Evolutionary conservation across 768 basidiomycete genomes (phyloP), one percentile per base, ranked within the genome.

Genomic region (Lanmaoa pseudosensibilis): DNA sequence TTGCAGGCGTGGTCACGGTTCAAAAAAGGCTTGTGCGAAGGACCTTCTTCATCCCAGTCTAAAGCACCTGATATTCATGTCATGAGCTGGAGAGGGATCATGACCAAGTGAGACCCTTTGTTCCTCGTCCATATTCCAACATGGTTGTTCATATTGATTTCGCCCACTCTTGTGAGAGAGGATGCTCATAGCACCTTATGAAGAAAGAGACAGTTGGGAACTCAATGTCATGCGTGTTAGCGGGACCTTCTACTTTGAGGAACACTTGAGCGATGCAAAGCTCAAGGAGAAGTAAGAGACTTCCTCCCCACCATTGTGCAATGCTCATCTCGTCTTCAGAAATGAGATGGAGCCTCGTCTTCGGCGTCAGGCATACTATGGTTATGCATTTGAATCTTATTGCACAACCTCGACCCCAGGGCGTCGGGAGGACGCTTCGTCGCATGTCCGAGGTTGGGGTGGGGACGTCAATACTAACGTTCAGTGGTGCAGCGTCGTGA

Each of bases 401-500:
- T 92, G 90, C 70, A 94, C 93, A 15, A 71, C 73, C 3, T 67
- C 76, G 30, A 51, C 58, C 25, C 70, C 70, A 9, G 65, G 68
- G 1, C 55, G 40, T 57, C 58, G 63, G 36, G 61, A 64, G 19
- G 41, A 41, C 43, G 52, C 46, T 18, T 58, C 69, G 15, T 68
- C 71, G 15, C 69, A 70, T 33, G 75, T 19, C 9, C 53, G 21
- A 23, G 88, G 86, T 2, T 92, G 88, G 88, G 82, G 90, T 51
- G 86, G 87, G 1, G 86, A 90, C 57, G 91, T 94, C 13, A 80
- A 95, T 66, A 94, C 92, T 12, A 93, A 93, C 62, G 81, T 90
- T 0, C 92, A 94, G 62, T 94, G 92, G 92, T 94, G 93, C 65
- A 86, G 83, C 57, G 86, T 96, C 50, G 88, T 93, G 44, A 90